Evolutionary conservation across 2,329 filamentous ascomycete genomes (phyloP).

Genomic region (Lasiodiplodia citricola): DNA sequence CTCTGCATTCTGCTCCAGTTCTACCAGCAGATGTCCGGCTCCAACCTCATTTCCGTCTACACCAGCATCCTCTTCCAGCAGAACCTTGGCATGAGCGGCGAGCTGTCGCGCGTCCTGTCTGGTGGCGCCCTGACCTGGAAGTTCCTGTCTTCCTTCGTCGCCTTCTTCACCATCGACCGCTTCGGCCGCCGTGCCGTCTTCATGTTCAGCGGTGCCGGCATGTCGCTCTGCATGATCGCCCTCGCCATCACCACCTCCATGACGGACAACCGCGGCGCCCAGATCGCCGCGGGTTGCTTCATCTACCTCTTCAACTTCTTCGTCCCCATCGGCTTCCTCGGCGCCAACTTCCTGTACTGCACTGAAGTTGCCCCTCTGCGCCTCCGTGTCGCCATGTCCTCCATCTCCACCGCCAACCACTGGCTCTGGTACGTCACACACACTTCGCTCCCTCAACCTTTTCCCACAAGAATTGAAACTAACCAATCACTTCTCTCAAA

Average conservation of each 20-base stretch:
- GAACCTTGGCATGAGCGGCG: constrained; percentile 44
- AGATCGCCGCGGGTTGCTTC: constrained; percentile 61
- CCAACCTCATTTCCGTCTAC: constrained; percentile 57
- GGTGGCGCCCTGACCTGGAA: constrained; percentile 62
- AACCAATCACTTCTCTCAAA: constrained; percentile 35
- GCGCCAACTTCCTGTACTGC: constrained; percentile 66
- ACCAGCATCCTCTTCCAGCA: constrained; percentile 37
- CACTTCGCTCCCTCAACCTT: not conserved
- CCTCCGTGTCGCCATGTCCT: constrained; percentile 60
- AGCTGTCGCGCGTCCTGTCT: constrained; percentile 50
- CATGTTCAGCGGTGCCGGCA: constrained; percentile 58
- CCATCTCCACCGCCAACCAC: constrained; percentile 61
- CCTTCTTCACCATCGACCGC: constrained; percentile 58
- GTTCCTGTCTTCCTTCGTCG: constrained; percentile 58
- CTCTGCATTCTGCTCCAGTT: constrained; percentile 58
- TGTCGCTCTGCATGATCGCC: constrained; percentile 61
- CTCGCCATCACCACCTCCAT: constrained; percentile 60
- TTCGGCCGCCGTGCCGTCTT: constrained; percentile 58
- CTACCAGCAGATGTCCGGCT: constrained; percentile 58
- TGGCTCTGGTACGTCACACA: constrained; percentile 53
- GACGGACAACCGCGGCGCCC: constrained; percentile 53
- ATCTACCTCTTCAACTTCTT: constrained; percentile 67
- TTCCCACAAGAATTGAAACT: constrained; percentile 32
- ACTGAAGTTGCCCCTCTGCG: constrained; percentile 62
- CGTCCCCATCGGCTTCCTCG: constrained; percentile 64